Evolutionary conservation across 2,329 filamentous ascomycete species (phyloP).

Genomic region (Aaosphaeria arxii): DNA sequence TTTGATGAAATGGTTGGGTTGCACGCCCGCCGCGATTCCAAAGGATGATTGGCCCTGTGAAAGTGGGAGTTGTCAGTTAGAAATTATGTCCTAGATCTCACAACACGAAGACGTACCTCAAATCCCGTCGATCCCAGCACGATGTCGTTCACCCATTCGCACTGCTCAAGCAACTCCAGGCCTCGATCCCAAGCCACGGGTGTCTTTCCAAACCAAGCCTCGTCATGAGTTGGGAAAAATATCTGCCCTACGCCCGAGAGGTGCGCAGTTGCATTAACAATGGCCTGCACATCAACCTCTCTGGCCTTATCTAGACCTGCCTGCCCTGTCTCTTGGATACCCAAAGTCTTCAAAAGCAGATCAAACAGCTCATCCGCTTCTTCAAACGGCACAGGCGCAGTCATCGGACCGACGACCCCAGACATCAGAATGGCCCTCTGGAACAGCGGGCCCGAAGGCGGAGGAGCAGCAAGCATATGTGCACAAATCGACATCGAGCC

Average conservation of each 20-base stretch:
- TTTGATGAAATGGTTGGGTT: conserved; percentile 17
- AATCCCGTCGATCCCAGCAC: conserved; percentile 46
- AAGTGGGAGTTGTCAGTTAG: conserved; percentile 1
- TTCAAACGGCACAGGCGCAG: conserved; percentile 5
- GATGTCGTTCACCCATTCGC: conserved; percentile 43
- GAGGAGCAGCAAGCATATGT: conserved; percentile 17
- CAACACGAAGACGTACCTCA: conserved; percentile 34
- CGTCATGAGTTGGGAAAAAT: conserved; percentile 12
- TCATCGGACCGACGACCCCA: conserved; percentile 13
- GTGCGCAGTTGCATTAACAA: conserved; percentile 11
- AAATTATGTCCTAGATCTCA: not conserved
- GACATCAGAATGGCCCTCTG: conserved; percentile 17
- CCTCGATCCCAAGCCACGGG: conserved; percentile 15
- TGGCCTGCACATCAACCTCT: conserved; percentile 4
- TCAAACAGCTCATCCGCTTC: conserved; percentile 10
- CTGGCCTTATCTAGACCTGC: conserved; percentile 8
- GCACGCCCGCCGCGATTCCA: conserved; percentile 17
- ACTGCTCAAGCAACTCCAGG: conserved; percentile 11
- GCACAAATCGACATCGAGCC: conserved; percentile 35
- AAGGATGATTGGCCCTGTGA: conserved; percentile 1
- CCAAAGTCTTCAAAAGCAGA: conserved; percentile 17
- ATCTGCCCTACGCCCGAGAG: conserved; percentile 3
- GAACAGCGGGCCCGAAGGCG: conserved; percentile 14
- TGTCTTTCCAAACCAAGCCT: conserved; percentile 12
- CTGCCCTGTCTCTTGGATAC: conserved; percentile 10